These are phyloP conservation scores for Arthrobotrys pseudoclavata DNA, from an alignment of 2,329 filamentous ascomycete species.

Conservation along the genomic window DNA sequence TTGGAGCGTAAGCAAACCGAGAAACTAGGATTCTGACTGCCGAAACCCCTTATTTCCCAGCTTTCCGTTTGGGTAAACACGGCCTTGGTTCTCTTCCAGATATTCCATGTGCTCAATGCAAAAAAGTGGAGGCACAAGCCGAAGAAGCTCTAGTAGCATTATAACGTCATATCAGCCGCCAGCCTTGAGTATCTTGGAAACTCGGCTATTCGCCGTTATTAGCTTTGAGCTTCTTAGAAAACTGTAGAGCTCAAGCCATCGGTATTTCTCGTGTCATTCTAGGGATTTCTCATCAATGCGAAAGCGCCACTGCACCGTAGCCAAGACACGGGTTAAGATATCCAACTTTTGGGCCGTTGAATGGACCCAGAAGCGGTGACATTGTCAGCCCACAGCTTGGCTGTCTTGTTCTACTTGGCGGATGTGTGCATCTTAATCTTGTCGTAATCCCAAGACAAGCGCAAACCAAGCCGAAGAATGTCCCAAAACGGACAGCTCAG, in stretches of 20 bases:
- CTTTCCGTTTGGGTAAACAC: slow-evolving; percentile 21
- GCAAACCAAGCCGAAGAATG: not conserved
- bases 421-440: not conserved
- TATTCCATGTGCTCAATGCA: slow-evolving; percentile 15
- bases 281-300: slow-evolving; percentile 19
- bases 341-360: not conserved
- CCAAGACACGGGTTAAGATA: slow-evolving; percentile 21
- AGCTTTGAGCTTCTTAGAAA: not conserved
- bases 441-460: not conserved
- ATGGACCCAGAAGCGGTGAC: not conserved
- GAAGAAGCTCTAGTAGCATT: not conserved
- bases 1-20: slow-evolving; percentile 15
- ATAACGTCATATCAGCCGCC: not conserved
- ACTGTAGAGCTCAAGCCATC: not conserved
- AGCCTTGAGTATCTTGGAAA: slow-evolving; percentile 3
- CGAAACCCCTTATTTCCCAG: slow-evolving; percentile 6
- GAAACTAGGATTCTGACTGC: slow-evolving; percentile 14
- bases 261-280: slow-evolving; percentile 16
- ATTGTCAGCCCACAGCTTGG: slow-evolving; percentile 18
- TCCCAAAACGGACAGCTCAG: not conserved
- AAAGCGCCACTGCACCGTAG: not conserved
- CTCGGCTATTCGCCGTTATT: not conserved
- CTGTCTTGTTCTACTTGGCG: slow-evolving; percentile 6
- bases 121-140: not conserved
- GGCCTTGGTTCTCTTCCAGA: not conserved